These are phyloP conservation scores for Candida albicans DNA, from an alignment of 1,139 yeast genomes.

Conservation along the genomic window DNA sequence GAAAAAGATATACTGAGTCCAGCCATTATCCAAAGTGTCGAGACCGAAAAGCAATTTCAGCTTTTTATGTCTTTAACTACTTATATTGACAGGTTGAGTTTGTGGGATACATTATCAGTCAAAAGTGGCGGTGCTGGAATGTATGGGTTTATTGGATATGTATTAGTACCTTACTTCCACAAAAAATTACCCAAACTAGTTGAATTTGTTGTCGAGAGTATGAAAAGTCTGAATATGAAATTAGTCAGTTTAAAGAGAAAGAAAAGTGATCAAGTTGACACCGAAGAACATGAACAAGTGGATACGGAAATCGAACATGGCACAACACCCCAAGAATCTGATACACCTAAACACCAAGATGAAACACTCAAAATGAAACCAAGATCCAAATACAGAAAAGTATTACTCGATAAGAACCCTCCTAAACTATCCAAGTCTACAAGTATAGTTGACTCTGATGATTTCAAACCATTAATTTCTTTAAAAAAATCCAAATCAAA, in stretches of 20 bases:
- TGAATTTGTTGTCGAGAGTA: conserved; percentile 46
- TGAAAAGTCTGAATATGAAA: conserved; percentile 50
- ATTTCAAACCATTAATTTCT: conserved; percentile 31
- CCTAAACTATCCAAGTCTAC: conserved; percentile 12
- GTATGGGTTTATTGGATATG: conserved; percentile 53
- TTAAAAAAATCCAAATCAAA: conserved; percentile 45
- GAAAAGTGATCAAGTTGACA: conserved; percentile 2
- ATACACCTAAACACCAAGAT: too few relatives aligned
- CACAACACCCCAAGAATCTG: too few relatives aligned
- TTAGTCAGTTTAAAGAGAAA: conserved; percentile 7
- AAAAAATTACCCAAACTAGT: conserved; percentile 49
- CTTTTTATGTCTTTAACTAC: conserved; percentile 35
- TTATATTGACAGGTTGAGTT: conserved; percentile 52
- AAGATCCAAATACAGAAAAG: conserved; percentile 13
- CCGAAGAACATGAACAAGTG: conserved; percentile 1
- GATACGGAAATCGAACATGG: neutral
- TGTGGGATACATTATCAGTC: conserved; percentile 53
- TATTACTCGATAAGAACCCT: conserved; percentile 9
- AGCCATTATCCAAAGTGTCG: conserved; percentile 8
- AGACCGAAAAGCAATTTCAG: conserved; percentile 13
- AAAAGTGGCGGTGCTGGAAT: conserved; percentile 34
- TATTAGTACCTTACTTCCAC: conserved; percentile 54
- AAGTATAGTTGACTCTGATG: conserved; percentile 14
- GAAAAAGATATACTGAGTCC: conserved; percentile 19
- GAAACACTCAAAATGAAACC: neutral